Base-by-base conservation (phyloP, 1,284 basidiomycete species). In the Apiotrichum mycotoxinovorans region DNA sequence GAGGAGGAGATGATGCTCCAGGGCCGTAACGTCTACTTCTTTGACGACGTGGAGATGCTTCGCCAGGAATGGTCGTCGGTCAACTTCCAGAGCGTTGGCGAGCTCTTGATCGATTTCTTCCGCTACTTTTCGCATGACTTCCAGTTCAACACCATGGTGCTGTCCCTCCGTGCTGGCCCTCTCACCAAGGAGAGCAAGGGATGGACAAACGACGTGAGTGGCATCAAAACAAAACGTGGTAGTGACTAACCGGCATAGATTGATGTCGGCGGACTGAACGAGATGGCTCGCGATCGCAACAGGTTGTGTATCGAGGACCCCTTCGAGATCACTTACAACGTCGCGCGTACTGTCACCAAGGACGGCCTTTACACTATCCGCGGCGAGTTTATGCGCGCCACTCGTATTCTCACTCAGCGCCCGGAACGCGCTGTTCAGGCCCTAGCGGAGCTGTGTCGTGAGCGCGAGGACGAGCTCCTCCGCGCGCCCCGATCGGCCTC, bases 91-190 rank as follows among this genome's bases (percentile, higher is more conserved):
- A 88, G 84, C 64, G 89, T 98, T 52, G 95, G 92, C 62, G 94
- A 98, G 77, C 80, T 98, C 85, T 90, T 98, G 73, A 91, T 97
- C 72, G 95, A 98, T 76, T 98, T 98, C 76, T 98, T 97, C 83
- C 87, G 89, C 65, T 98, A 92, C 79, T 98, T 91, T 77, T 87
- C 91, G 49, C 87, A 91, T 65, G 92, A 95, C 71, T 98, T 97
- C 78, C 81, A 83, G 58, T 98, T 97, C 78, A 89, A 90, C 72
- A 88, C 86, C 61, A 88, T 90, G 57, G 93, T 97, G 50, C 87
- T 91, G 61, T 95, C 91, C 46, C 90, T 98, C 68, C 83, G 92
- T 67, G 88, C 88, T 46, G 95, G 95, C 8, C 80, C 91, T 22
- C 72, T 98, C 63, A 89, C 87, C 75, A 98, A 98, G 76, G 89